Percentiles rank a stretch among this genome's conserved stretches.
These are phyloP conservation scores for Zizania latifolia DNA, from an alignment of 176 grass and related monocot genomes.

Conservation along the genomic window DNA sequence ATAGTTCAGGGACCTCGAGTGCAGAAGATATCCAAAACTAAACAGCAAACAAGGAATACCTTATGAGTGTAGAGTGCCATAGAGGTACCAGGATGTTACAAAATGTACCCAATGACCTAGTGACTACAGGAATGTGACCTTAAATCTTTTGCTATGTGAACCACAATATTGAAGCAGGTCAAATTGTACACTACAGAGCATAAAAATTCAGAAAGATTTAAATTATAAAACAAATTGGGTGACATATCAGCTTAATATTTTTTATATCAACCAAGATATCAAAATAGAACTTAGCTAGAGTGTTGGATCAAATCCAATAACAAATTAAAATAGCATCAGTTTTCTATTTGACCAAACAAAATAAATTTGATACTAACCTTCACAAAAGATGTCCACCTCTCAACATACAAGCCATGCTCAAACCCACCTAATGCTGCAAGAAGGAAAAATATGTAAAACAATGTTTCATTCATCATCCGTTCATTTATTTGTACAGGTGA, in stretches of 20 bases:
- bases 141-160: not conserved
- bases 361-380: slow-evolving; percentile 59
- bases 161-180: not conserved
- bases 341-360: slow-evolving; percentile 6
- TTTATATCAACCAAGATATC: no score
- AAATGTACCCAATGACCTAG: no score
- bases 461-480: not conserved
- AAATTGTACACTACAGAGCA: not conserved
- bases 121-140: no score
- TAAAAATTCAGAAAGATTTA: no score
- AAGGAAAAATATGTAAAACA: no score
- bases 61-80: no score
- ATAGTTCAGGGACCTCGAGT: no score
- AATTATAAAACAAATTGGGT: not conserved
- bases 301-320: not conserved
- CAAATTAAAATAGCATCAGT: not conserved
- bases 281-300: no score
- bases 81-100: no score
- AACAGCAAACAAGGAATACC: no score
- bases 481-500: not conserved
- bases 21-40: no score
- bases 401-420: slow-evolving; percentile 83
- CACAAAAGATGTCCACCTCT: slow-evolving; percentile 76
- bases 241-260: no score
- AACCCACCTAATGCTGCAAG: slow-evolving; percentile 72